A percentile compares a stretch with the other conserved stretches of the same genome.
phyloP scores from a whole-genome alignment of 2,329 filamentous ascomycete species.

The Monosporascus sp. region DNA sequence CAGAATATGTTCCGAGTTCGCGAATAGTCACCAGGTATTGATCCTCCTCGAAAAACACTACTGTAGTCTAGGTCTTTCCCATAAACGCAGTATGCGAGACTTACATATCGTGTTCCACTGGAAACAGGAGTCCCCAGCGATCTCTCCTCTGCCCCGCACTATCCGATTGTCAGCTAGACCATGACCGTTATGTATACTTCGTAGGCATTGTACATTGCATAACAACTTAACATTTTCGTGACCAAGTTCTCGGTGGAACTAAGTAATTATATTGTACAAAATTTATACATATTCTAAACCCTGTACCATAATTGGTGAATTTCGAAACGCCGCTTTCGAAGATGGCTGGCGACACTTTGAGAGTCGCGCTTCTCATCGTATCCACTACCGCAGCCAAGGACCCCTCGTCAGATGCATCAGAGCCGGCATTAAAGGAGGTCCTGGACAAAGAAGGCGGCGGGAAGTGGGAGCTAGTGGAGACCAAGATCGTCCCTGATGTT shows the following conservation, averaged over 20 bases:
- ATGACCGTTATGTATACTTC: not conserved
- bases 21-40: no score
- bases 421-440: constrained; percentile 59
- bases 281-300: no score
- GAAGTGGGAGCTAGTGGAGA: constrained; percentile 65
- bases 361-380: constrained; percentile 74
- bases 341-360: constrained; percentile 46
- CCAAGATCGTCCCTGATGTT: constrained; percentile 75
- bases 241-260: not conserved
- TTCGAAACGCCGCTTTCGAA: not conserved
- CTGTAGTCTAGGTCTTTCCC: no score
- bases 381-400: constrained; percentile 85
- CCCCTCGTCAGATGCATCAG: constrained; percentile 71
- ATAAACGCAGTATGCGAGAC: no score
- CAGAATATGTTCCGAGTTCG: no score
- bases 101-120: no score
- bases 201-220: no score
- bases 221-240: no score
- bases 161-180: not conserved
- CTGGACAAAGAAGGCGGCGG: constrained; percentile 61
- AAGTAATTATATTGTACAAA: no score
- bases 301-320: no score
- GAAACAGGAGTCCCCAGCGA: not conserved
- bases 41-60: no score
- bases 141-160: not conserved